A percentile compares a stretch with the other conserved stretches of the same genome.
phyloP scores from a whole-genome alignment of 2,329 filamentous ascomycete genomes.

The Incumbomyces delicatus region DNA sequence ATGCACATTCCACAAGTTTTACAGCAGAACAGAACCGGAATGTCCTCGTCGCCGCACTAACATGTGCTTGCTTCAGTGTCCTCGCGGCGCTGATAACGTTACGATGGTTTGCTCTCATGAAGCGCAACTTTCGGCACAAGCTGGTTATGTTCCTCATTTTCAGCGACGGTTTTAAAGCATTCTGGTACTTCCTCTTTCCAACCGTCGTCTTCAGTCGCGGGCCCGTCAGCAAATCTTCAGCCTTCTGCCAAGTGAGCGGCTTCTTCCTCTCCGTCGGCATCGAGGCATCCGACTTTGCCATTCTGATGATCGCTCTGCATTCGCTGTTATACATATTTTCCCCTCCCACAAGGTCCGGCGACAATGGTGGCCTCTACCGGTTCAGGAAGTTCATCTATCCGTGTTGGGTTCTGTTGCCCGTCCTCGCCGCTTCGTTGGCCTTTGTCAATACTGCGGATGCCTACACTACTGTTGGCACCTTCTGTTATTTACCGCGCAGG shows the following conservation, averaged over 20 bases:
- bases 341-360: conserved; percentile 36
- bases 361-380: conserved; percentile 55
- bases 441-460: conserved; percentile 46
- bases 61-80: conserved; percentile 45
- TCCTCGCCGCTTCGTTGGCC: conserved; percentile 51
- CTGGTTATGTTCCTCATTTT: conserved; percentile 65
- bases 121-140: conserved; percentile 62
- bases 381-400: conserved; percentile 53
- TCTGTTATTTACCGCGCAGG: conserved; percentile 58
- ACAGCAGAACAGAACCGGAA: conserved; percentile 21
- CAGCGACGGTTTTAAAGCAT: conserved; percentile 60
- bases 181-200: conserved; percentile 59
- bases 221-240: conserved; percentile 40
- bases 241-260: conserved; percentile 58
- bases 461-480: conserved; percentile 55
- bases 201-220: conserved; percentile 47
- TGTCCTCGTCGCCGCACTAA: conserved; percentile 35
- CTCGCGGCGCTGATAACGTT: conserved; percentile 47
- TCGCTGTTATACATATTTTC: conserved; percentile 62
- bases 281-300: conserved; percentile 57
- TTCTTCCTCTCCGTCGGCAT: conserved; percentile 59
- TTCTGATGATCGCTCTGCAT: conserved; percentile 64
- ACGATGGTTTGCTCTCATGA: conserved; percentile 67
- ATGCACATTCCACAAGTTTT: not conserved
- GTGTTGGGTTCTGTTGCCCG: conserved; percentile 48